Base-by-base conservation (phyloP, 2,329 filamentous ascomycete genomes). In the Talaromyces piceae region DNA sequence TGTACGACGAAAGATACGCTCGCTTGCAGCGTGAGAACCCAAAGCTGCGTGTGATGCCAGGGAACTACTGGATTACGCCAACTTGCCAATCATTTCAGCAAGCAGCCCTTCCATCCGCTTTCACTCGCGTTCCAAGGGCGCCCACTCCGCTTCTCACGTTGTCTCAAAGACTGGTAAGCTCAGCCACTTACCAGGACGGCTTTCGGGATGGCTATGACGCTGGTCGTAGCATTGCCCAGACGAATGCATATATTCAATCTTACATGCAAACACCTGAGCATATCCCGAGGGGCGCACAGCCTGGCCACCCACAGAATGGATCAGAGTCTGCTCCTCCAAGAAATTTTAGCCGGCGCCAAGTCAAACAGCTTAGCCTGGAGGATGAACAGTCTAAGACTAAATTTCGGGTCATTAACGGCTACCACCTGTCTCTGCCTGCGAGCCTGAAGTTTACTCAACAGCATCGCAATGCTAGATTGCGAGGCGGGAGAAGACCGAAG, bases 1-100 rank as follows among this genome's bases (percentile, higher is more conserved):
- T 66, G n/a, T 62, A 65, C 11, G 27, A 52, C 7, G 62, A 66
- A 52, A 56, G 58, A 13, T 49, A 54, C 9, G 47, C 44, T 11
- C 53, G 61, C 16, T 25, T 62, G 13, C 50, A 51, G 7, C 43
- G 46, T 28, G 48, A 51, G 27, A 54, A 55, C 26, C 54, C 51
- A 12, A 25, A 52, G 27, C 41, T 60, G 41, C 31, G 58, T 25
- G 27, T 56, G 51, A 48, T 52, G 50, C 20, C 58, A 58, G 56
- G 54, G n/a, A 45, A 51, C 20, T 54, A 50, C 49, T 51, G 49
- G 52, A 50, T 50, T 44, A 54, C 26, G 45, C 47, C 43, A 11
- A 18, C 45, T 9, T n/a, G n/a, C n/a, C n/a, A n/a, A n/a, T n/a
- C n/a, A n/a, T n/a, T n/a, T n/a, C n/a, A n/a, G n/a, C n/a, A n/a